These are phyloP conservation scores for Orbilia quercus DNA, from an alignment of 2,329 filamentous ascomycete genomes.

Conservation along the genomic window DNA sequence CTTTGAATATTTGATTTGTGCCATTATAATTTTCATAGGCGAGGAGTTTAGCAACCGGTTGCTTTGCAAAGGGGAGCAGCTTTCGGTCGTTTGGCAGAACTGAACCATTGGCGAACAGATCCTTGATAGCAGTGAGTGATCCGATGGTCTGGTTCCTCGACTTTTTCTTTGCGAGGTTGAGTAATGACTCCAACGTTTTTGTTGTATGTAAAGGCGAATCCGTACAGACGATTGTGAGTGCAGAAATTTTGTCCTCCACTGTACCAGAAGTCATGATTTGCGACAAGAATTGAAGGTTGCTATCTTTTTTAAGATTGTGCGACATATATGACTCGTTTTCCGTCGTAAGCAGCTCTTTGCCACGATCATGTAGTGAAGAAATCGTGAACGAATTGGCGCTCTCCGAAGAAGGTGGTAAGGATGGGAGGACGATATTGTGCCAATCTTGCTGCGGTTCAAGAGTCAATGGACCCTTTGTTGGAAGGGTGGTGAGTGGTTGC, in stretches of 20 bases:
- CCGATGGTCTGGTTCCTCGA: slow-evolving; percentile 92
- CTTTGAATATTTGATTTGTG: slow-evolving; percentile 72
- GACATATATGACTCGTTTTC: slow-evolving; percentile 81
- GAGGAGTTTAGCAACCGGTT: slow-evolving; percentile 72
- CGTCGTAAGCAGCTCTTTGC: slow-evolving; percentile 77
- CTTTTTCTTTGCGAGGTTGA: slow-evolving; percentile 87
- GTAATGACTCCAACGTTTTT: slow-evolving; percentile 85
- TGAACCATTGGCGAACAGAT: slow-evolving; percentile 89
- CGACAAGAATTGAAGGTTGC: slow-evolving; percentile 93
- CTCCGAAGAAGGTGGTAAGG: slow-evolving; percentile 64
- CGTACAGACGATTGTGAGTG: slow-evolving; percentile 90
- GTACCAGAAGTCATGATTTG: slow-evolving; percentile 98
- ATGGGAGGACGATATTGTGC: slow-evolving; percentile 71
- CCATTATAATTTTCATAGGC: slow-evolving; percentile 74
- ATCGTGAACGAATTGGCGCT: slow-evolving; percentile 60
- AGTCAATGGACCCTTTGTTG: slow-evolving; percentile 63
- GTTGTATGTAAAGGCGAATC: slow-evolving; percentile 94
- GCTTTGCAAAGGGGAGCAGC: slow-evolving; percentile 79
- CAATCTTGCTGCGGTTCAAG: slow-evolving; percentile 75
- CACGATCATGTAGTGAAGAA: slow-evolving; percentile 74
- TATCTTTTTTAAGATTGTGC: slow-evolving; percentile 78
- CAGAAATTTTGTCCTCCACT: slow-evolving; percentile 94
- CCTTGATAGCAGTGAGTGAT: slow-evolving; percentile 91
- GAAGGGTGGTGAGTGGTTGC: slow-evolving; percentile 58
- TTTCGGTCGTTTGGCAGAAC: slow-evolving; percentile 85